These are phyloP conservation scores for Cucurbita maxima DNA, from an alignment of 306 rosid genomes.

Conservation along the genomic window DNA sequence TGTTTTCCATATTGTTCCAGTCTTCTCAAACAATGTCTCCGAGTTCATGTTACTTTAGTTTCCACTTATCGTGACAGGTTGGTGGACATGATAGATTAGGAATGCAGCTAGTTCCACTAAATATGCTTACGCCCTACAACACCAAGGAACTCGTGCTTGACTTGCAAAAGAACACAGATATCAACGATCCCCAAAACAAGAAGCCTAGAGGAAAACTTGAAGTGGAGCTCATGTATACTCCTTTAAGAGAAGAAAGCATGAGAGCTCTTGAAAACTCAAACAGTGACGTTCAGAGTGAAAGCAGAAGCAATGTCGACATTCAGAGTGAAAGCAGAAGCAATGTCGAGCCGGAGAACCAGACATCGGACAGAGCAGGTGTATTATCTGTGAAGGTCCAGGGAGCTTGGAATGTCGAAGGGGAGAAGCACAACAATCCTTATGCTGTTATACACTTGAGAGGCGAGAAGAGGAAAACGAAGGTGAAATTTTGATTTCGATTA, in stretches of 20 bases:
- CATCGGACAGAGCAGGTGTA: conserved; percentile 52
- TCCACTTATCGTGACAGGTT: conserved; percentile 25
- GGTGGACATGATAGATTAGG: conserved; percentile 77
- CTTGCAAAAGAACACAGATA: conserved; percentile 57
- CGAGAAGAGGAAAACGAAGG: conserved; percentile 73
- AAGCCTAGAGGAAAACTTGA: conserved; percentile 58
- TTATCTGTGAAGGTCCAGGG: conserved; percentile 51
- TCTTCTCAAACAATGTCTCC: neutral
- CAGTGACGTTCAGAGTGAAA: conserved; percentile 23
- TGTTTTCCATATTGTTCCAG: neutral
- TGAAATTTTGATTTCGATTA: conserved; percentile 1
- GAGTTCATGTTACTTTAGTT: neutral
- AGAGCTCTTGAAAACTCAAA: conserved; percentile 21
- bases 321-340: conserved; percentile 26
- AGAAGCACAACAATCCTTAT: conserved; percentile 67
- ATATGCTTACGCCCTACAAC: conserved; percentile 42
- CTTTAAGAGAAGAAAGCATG: conserved; percentile 55
- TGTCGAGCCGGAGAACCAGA: conserved; percentile 13
- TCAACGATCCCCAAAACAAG: conserved; percentile 38
- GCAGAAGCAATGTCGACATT: conserved; percentile 10
- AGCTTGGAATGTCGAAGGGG: conserved; percentile 75
- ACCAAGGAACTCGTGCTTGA: conserved; percentile 51
- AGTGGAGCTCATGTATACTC: conserved; percentile 61
- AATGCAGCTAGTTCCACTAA: conserved; percentile 73
- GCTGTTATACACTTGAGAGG: conserved; percentile 57